These are phyloP conservation scores for Fraxinus sp. DNA, from an alignment of 305 asterid genomes.

Conservation along the genomic window DNA sequence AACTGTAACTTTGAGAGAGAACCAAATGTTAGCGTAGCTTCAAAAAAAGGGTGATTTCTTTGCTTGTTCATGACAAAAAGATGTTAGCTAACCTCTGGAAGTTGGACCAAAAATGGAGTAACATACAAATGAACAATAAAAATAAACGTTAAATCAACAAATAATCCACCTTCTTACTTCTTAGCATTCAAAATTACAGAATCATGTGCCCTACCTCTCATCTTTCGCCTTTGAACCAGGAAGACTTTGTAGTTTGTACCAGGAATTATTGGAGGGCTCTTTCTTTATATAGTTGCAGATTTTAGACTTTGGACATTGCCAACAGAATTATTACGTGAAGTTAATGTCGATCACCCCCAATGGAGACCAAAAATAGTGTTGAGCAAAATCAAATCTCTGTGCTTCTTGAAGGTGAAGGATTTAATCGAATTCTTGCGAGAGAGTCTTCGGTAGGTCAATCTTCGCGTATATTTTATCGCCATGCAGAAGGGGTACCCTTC, in stretches of 20 bases:
- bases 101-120: background rate
- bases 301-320: slow-evolving; percentile 1
- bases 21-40: slow-evolving; percentile 49
- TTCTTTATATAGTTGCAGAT: slow-evolving; percentile 17
- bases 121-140: background rate
- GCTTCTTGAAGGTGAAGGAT: slow-evolving; percentile 51
- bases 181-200: slow-evolving; percentile 7
- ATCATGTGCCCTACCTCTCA: slow-evolving; percentile 60
- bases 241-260: background rate
- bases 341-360: background rate
- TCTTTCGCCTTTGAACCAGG: slow-evolving; percentile 48
- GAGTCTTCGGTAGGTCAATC: slow-evolving; percentile 51
- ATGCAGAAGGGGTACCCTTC: slow-evolving; percentile 71
- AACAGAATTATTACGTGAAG: background rate
- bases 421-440: slow-evolving; percentile 48
- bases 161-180: slow-evolving; percentile 20
- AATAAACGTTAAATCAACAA: slow-evolving; percentile 29
- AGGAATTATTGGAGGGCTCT: background rate
- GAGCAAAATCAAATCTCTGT: slow-evolving; percentile 36
- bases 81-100: slow-evolving; percentile 22
- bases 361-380: slow-evolving; percentile 14
- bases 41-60: slow-evolving; percentile 41
- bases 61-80: slow-evolving; percentile 54
- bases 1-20: slow-evolving; percentile 24
- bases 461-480: slow-evolving; percentile 45